Evolutionary conservation across 2,329 filamentous ascomycete genomes (phyloP), one percentile per base, ranked within the genome.

Genomic region (Diaporthe citrichinensis): DNA sequence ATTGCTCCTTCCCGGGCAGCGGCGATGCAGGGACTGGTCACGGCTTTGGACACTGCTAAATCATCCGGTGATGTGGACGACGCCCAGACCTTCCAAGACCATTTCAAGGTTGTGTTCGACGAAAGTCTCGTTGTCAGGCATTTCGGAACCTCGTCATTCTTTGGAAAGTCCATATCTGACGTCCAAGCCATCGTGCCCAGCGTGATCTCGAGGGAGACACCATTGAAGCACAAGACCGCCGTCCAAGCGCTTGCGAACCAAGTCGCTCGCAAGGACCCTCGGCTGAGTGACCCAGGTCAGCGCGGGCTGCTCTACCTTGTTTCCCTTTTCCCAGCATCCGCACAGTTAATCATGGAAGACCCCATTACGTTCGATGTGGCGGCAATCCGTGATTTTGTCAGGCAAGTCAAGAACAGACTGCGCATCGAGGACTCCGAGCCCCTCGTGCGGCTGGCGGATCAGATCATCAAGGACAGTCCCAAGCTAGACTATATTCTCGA

Each of bases 231-330:
- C 49, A 39, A 31, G 46, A 10, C 6, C 5, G 65, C 65, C 9
- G 46, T 68, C 15, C 65, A 68, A 25, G 46, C 20, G 14, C 65
- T 68, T 12, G 23, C 65, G 4, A 39, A 5, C 12, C 65, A 68
- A 7, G 39, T 68, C 6, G 39, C 31, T 25, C 25, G 28, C 1
- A 44, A 28, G 44, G n/a, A 65, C 31, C 28, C 41, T 6, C 31
- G 15, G 23, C 9, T 68, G 2, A 3, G 9, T 2, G 31, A 68
- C 1, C 31, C 65, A 20, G 8, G 12, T 0, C 41, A 61, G 17
- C 71, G 71, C 23, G 74, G 72, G 8, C 17, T 73, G 62, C 55
- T 76, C 25, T 76, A 74, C 36, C 65, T 76, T 4, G 74, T 62
- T 3, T 76, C 74, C 1, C 61, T 76, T n/a, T 76, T 76, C 46